Conservation (phyloP, 345 rosid genomes). For the Cochlearia excelsa region DNA sequence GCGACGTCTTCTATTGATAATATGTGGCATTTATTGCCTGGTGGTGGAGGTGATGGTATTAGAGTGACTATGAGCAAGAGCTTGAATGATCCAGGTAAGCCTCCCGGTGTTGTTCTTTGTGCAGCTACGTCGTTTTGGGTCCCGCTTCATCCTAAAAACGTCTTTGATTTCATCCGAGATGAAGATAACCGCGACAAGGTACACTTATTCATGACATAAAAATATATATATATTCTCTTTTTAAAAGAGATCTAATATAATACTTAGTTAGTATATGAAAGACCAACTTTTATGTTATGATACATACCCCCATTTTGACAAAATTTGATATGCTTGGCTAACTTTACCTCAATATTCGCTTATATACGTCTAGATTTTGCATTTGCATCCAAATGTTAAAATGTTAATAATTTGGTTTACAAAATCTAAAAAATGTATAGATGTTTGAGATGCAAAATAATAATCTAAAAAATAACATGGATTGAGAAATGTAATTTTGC, state of each 20-base stretch:
- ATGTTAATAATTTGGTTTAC: too few relatives aligned
- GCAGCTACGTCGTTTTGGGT: constrained; percentile 97
- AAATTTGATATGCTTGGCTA: too few relatives aligned
- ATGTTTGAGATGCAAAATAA: too few relatives aligned
- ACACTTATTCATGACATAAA: neutral
- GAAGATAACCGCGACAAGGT: constrained; percentile 72
- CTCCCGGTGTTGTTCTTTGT: constrained; percentile 73
- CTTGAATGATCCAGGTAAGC: constrained; percentile 76
- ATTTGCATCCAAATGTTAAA: too few relatives aligned
- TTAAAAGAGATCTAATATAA: too few relatives aligned
- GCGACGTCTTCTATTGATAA: constrained; percentile 70
- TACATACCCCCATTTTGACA: too few relatives aligned
- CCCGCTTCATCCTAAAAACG: constrained; percentile 58
- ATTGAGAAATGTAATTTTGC: constrained; percentile 19
- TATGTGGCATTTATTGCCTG: constrained; percentile 63
- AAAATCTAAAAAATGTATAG: too few relatives aligned
- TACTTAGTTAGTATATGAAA: too few relatives aligned
- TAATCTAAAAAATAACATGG: constrained; percentile 1
- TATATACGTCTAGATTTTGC: too few relatives aligned
- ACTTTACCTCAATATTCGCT: too few relatives aligned
- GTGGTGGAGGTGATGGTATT: constrained; percentile 67
- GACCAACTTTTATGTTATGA: too few relatives aligned
- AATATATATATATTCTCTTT: too few relatives aligned
- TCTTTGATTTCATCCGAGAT: constrained; percentile 82
- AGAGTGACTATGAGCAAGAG: constrained; percentile 80